Evolutionary conservation across 73 alveolate genomes (phyloP), one percentile per base, ranked within the genome.

Genomic region (Breviolum minutum): DNA sequence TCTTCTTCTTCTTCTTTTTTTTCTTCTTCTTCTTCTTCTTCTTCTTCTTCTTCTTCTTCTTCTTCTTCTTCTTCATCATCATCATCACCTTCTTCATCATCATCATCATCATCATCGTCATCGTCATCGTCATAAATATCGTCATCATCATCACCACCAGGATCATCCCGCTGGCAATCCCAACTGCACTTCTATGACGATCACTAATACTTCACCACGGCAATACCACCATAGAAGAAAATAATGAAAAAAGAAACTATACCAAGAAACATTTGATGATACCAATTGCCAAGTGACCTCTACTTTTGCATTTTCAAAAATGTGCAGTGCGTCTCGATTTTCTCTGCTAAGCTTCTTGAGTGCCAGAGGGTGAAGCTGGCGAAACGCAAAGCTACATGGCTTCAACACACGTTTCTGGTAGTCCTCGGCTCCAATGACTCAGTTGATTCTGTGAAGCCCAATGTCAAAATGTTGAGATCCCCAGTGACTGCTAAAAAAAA

Each of bases 391-490:
- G 73, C 86, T 63, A 26, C 63, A 40, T 19, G 85, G 69, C 74
- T 94, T 94, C 84, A 94, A 73, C 29, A 94, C 99, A 11, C 99
- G 81, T 5, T 88, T 88, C 94, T 94, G 99, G 80, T 94, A 94
- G 70, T 63, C 73, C 74, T 81, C 69, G 48, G 73, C 74, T 74
- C 99, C 14, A 8, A 7, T 0, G n/a, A n/a, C n/a, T n/a, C n/a
- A n/a, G n/a, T n/a, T n/a, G n/a, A n/a, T n/a, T n/a, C n/a, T n/a
- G 54, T 6, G 54, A 73, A 71, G 54, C 54, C 54, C 54, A 3
- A 3, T 40, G 54, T 40, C 54, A 40, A 40, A 40, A 40, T 40
- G 54, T 40, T 40, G 54, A n/a, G n/a, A n/a, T n/a, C n/a, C n/a
- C n/a, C n/a, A n/a, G n/a, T n/a, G n/a, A n/a, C n/a, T n/a, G n/a